A percentile compares a stretch with the other conserved stretches of the same genome.
Conservation (phyloP, 116 monocot species). For the Phalaenopsis hybrid region DNA sequence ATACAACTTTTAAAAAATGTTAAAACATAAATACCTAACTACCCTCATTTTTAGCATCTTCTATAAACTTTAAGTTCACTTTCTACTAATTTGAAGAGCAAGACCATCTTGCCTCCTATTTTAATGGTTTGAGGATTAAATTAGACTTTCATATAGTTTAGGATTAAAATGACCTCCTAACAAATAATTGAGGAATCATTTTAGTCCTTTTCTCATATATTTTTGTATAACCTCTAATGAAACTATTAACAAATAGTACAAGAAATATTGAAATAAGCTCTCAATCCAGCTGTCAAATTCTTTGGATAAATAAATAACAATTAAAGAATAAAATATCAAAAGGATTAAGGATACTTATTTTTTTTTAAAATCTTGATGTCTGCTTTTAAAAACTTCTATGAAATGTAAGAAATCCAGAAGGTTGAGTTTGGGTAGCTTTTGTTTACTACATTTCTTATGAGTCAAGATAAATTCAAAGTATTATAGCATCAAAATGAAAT, state of each 20-base stretch:
- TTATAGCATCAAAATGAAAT: background rate
- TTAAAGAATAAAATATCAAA: background rate
- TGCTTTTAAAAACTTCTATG: background rate
- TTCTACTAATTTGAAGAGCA: too few relatives aligned
- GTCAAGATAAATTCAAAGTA: background rate
- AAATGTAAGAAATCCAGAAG: background rate
- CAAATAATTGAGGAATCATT: too few relatives aligned
- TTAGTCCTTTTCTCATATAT: background rate
- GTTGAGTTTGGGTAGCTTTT: background rate
- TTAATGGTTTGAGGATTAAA: too few relatives aligned
- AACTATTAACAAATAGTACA: background rate
- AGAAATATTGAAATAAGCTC: background rate
- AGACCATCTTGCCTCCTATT: too few relatives aligned
- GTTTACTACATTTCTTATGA: background rate
- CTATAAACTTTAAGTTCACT: too few relatives aligned
- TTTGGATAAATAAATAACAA: background rate
- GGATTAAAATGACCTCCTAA: too few relatives aligned
- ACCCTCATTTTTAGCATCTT: too few relatives aligned
- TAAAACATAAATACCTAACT: too few relatives aligned
- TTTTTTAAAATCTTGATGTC: background rate
- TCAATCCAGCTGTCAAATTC: background rate
- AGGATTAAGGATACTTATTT: background rate
- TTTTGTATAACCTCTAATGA: background rate
- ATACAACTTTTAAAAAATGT: too few relatives aligned
- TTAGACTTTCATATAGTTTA: too few relatives aligned